Base-by-base conservation (phyloP, 169 alveolate species). In the Fabrea salina region DNA sequence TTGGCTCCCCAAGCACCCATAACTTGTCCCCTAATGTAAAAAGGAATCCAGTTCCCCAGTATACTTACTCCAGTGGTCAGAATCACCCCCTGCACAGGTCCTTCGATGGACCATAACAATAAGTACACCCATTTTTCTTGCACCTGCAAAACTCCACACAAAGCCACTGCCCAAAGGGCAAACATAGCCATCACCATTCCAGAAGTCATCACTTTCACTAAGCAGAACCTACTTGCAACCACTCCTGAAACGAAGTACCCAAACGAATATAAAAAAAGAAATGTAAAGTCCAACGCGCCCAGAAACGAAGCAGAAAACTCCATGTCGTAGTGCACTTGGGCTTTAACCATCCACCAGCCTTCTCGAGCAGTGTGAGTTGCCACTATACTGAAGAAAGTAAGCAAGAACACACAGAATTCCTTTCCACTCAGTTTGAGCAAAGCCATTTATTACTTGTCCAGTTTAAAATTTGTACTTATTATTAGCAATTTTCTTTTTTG, bases 301-400 rank as follows among this genome's bases (percentile, higher is more conserved):
- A 83, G 27, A 30, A 49, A 32, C 2, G 50, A 33, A 3, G 75
- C 39, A 19, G 80, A 27, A 13, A 79, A 53, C 11, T 58, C 79
- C 3, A 43, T 76, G 30, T 68, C 57, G 27, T 49, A 32, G 27
- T 83, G 40, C 4, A 83, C 41, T 37, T 61, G 40, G 19, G 61
- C 56, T 41, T 79, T 79, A 39, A 79, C 35, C 39, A 83, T 35
- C 3, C 86, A 82, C 89, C 89, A 83, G 53, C 53, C 53, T 16
- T 11, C 53, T 44, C 53, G 11, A 44, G 22, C 16, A 44, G 53
- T 16, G 16, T 44, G 53, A 44, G 16, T 16, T 44, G 53, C 16
- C 16, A 44, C 11, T 16, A 16, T 11, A 16, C 53, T 11, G 16
- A 44, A 16, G 16, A 44, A 44, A 44, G 53, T 44, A 44, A 44